A percentile compares a stretch with the other conserved stretches of the same genome.
phyloP scores from a whole-genome alignment of 768 basidiomycete species.

The Vararia minispora region DNA sequence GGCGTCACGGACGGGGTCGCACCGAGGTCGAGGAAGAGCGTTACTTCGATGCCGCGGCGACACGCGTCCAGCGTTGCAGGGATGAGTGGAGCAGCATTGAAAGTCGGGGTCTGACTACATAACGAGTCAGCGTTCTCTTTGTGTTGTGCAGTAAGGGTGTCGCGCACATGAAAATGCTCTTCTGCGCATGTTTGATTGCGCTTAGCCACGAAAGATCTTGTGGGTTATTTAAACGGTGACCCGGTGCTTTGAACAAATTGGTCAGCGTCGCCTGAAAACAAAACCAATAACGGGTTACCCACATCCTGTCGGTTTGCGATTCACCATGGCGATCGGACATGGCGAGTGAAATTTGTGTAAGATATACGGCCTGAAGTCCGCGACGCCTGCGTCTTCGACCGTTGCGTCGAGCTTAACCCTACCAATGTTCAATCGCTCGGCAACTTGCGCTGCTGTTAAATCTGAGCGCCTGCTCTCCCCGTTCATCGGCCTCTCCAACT shows the following conservation, averaged over 20 bases:
- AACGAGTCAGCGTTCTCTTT: neutral
- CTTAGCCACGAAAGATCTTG: constrained; percentile 64
- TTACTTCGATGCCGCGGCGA: constrained; percentile 46
- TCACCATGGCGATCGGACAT: constrained; percentile 57
- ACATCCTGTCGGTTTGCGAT: constrained; percentile 49
- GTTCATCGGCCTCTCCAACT: neutral
- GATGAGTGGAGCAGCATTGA: constrained; percentile 56
- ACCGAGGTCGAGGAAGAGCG: constrained; percentile 49
- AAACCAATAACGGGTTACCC: constrained; percentile 9
- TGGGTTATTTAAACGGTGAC: constrained; percentile 39
- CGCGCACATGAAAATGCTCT: constrained; percentile 50
- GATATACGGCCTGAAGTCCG: constrained; percentile 52
- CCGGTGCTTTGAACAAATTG: constrained; percentile 22
- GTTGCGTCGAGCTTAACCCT: neutral
- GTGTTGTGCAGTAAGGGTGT: neutral
- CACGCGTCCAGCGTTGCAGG: constrained; percentile 49
- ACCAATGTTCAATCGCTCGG: neutral
- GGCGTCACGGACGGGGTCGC: too few species aligned
- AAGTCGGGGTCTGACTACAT: constrained; percentile 54
- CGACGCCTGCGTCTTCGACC: constrained; percentile 16
- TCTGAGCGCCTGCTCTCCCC: neutral
- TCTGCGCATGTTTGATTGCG: constrained; percentile 46
- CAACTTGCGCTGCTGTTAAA: neutral
- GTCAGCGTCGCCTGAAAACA: neutral
- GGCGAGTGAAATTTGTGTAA: constrained; percentile 45